These are phyloP conservation scores for Pseudocercospora eumusae DNA, from an alignment of 2,329 filamentous ascomycete species.

Conservation along the genomic window DNA sequence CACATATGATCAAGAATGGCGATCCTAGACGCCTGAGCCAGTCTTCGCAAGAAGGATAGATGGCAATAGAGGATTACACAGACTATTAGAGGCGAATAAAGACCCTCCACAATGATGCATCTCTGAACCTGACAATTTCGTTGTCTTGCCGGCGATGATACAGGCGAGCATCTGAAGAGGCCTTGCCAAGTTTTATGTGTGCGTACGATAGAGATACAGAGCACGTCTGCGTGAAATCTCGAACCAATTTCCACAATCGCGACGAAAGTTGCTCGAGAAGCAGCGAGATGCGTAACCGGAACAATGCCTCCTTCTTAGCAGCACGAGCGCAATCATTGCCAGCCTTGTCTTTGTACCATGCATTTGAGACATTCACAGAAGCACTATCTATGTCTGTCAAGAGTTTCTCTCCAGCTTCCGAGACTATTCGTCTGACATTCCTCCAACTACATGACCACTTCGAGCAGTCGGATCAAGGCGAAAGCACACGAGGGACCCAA, in stretches of 20 bases:
- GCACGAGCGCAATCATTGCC: background rate
- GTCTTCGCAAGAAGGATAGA: background rate
- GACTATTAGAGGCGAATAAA: background rate
- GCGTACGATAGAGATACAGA: background rate
- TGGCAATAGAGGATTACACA: background rate
- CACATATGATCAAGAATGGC: slow-evolving; percentile 52
- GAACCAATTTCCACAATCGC: background rate
- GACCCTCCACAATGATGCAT: background rate
- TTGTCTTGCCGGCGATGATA: background rate
- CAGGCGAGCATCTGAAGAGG: too few relatives aligned
- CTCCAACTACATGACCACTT: background rate
- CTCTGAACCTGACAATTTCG: background rate
- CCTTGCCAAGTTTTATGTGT: background rate
- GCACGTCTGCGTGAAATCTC: background rate
- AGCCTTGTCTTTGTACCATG: background rate
- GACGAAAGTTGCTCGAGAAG: background rate
- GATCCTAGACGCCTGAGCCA: slow-evolving; percentile 25
- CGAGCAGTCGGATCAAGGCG: background rate
- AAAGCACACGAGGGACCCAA: background rate
- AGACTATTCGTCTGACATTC: background rate
- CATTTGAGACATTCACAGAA: background rate
- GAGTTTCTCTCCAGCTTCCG: background rate
- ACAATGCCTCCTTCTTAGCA: background rate
- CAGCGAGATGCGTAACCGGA: background rate
- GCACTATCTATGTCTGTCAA: background rate